These are phyloP conservation scores for Colletotrichum kahawae DNA, from an alignment of 2,329 filamentous ascomycete species.

Conservation along the genomic window DNA sequence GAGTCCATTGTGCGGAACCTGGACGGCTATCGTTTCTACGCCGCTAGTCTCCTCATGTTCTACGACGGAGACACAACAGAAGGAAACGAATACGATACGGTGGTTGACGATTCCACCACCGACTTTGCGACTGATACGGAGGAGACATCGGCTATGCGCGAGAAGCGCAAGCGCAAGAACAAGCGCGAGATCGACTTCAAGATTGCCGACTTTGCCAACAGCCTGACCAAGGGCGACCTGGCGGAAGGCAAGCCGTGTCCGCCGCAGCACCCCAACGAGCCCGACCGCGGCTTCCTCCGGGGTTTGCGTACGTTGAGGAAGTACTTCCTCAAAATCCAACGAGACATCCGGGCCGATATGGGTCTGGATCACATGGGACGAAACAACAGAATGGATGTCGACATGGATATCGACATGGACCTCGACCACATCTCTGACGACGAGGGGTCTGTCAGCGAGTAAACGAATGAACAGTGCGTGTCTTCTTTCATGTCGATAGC, in stretches of 20 bases:
- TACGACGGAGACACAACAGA: slow-evolving; percentile 83
- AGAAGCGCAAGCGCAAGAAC: slow-evolving; percentile 51
- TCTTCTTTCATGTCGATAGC: slow-evolving; percentile 10
- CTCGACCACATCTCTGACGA: slow-evolving; percentile 16
- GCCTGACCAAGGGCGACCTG: slow-evolving; percentile 85
- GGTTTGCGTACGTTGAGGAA: slow-evolving; percentile 78
- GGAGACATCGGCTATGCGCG: slow-evolving; percentile 44
- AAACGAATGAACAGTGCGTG: not conserved
- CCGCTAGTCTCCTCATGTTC: slow-evolving; percentile 91
- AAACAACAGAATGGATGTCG: slow-evolving; percentile 13
- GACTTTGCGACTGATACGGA: slow-evolving; percentile 64
- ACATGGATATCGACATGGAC: slow-evolving; percentile 2
- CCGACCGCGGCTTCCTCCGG: slow-evolving; percentile 88
- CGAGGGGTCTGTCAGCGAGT: slow-evolving; percentile 19
- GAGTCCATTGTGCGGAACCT: slow-evolving; percentile 83
- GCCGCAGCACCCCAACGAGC: slow-evolving; percentile 77
- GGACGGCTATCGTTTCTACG: slow-evolving; percentile 91
- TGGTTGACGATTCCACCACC: slow-evolving; percentile 61
- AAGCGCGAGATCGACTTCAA: slow-evolving; percentile 83
- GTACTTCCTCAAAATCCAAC: slow-evolving; percentile 89
- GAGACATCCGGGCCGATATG: slow-evolving; percentile 68
- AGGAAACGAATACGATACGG: slow-evolving; percentile 51
- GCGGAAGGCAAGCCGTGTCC: slow-evolving; percentile 72
- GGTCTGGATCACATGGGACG: slow-evolving; percentile 45
- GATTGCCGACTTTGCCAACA: slow-evolving; percentile 98